Evolutionary conservation across 2,329 filamentous ascomycete genomes (phyloP).

Genomic region (Fusarium sp.): DNA sequence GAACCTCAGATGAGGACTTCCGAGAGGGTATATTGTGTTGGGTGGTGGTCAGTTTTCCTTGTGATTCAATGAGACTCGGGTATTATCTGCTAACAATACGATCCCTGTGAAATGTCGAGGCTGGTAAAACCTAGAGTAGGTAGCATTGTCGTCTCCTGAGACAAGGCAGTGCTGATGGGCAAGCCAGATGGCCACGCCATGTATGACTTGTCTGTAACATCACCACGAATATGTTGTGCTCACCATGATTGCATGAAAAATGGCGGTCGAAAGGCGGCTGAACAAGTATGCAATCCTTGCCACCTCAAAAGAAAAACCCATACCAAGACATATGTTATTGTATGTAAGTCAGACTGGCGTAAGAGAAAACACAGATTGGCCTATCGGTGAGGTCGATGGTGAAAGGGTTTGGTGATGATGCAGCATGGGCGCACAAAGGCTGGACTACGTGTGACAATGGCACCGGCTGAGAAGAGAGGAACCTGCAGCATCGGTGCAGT

Average conservation of each 20-base stretch:
- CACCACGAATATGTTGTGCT: constrained; percentile 12
- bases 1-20: constrained; percentile 17
- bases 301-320: constrained; percentile 11
- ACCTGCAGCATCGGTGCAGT: constrained; percentile 35
- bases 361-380: constrained; percentile 25
- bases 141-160: constrained; percentile 24
- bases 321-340: neutral
- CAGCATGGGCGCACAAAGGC: neutral
- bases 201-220: constrained; percentile 25
- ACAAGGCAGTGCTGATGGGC: constrained; percentile 21
- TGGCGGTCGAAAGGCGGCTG: constrained; percentile 34
- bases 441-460: constrained; percentile 44
- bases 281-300: constrained; percentile 18
- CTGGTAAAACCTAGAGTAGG: neutral
- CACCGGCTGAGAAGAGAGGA: constrained; percentile 40
- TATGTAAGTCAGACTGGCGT: constrained; percentile 5
- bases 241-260: constrained; percentile 25
- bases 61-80: neutral
- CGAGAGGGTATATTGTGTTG: neutral
- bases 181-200: constrained; percentile 14
- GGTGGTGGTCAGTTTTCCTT: neutral
- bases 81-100: neutral
- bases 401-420: constrained; percentile 28
- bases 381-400: constrained; percentile 33
- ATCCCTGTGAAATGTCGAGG: neutral